Evolutionary conservation across 352 stramenopile species (phyloP).

Genomic region (Thalassiosira ordinaria): DNA sequence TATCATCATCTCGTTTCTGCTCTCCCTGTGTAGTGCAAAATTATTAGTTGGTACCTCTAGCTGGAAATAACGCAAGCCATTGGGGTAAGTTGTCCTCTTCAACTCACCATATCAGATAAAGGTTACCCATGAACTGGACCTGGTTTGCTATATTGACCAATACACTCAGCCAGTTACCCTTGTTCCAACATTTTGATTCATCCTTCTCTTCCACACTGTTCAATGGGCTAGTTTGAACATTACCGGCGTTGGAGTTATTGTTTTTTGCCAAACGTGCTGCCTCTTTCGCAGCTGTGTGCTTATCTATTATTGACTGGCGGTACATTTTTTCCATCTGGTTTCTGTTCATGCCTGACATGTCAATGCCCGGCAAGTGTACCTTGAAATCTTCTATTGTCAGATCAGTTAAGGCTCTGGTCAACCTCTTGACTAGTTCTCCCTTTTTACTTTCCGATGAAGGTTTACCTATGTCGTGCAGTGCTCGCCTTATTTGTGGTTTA

Average conservation of each 20-base stretch:
- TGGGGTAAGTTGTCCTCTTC: neutral
- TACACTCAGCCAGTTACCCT: slow-evolving; percentile 17
- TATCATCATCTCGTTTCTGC: neutral
- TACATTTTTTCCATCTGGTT: too few relatives aligned
- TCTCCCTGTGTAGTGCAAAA: slow-evolving; percentile 1
- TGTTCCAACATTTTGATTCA: slow-evolving; percentile 18
- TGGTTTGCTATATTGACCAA: slow-evolving; percentile 20
- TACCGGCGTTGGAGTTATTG: neutral
- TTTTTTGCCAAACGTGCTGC: neutral
- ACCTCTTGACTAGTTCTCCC: too few relatives aligned
- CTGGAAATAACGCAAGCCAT: too few relatives aligned
- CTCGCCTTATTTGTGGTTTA: too few relatives aligned
- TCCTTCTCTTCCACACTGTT: neutral
- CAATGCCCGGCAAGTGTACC: too few relatives aligned
- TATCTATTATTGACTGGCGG: too few relatives aligned
- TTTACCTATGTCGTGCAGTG: too few relatives aligned
- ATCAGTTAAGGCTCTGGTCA: too few relatives aligned
- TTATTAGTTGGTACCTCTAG: neutral
- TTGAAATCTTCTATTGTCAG: too few relatives aligned
- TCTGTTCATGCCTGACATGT: too few relatives aligned
- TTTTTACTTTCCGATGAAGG: too few relatives aligned
- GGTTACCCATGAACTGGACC: slow-evolving; percentile 13
- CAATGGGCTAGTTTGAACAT: neutral
- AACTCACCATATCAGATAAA: slow-evolving; percentile 17
- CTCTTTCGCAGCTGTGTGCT: too few relatives aligned